Percentiles rank a stretch among this genome's conserved stretches.
Conservation (phyloP, 2,329 filamentous ascomycete species). For the Xylaria sp. region DNA sequence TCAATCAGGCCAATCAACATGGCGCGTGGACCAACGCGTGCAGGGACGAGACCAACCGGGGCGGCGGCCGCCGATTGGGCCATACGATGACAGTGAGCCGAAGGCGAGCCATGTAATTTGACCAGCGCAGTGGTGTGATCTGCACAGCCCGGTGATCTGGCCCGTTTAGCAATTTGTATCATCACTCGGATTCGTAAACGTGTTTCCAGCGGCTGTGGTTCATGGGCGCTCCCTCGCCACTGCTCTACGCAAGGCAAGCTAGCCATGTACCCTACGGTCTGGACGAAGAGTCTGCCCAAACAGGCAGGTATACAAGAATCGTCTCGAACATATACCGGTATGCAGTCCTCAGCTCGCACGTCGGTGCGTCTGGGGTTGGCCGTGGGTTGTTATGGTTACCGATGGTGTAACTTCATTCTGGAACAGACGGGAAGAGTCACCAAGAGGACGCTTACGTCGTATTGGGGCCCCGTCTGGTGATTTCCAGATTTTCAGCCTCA, state of each 20-base stretch:
- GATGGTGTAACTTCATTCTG: too few species aligned
- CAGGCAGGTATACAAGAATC: neutral
- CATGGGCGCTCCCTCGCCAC: neutral
- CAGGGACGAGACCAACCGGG: too few species aligned
- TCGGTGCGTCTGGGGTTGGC: too few species aligned
- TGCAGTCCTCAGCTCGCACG: too few species aligned
- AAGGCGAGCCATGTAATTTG: constrained; percentile 11
- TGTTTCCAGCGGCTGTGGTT: neutral
- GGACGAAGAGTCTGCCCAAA: neutral
- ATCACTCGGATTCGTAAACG: neutral
- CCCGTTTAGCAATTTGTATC: neutral
- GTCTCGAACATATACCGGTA: too few species aligned
- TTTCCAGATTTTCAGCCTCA: neutral
- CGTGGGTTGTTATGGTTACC: too few species aligned
- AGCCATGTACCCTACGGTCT: neutral
- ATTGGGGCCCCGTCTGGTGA: too few species aligned
- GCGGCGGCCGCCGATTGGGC: constrained; percentile 24
- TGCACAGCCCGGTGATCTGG: neutral
- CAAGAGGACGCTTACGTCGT: neutral
- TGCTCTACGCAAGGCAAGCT: neutral
- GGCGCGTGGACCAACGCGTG: too few species aligned
- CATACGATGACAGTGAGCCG: constrained; percentile 20
- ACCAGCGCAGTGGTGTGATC: constrained; percentile 21
- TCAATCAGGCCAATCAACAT: constrained; percentile 11
- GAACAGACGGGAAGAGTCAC: too few species aligned